Evolutionary conservation across 805 yeast species (phyloP).

Genomic region (Yamadazyma laniorum): DNA sequence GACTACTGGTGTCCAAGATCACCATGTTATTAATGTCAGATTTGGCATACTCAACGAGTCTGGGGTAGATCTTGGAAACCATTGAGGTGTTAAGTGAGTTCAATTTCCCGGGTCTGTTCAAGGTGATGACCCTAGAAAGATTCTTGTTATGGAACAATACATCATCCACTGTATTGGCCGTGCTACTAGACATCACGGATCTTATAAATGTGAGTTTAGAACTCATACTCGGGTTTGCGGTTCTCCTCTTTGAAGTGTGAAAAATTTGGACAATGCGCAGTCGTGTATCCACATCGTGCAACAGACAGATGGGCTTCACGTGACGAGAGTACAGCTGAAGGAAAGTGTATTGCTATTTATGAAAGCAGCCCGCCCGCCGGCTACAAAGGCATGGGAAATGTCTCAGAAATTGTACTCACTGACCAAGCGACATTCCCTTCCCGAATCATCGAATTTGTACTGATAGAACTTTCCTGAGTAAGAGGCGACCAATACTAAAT

Average conservation of each 20-base stretch:
- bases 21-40: conserved; percentile 62
- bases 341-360: no score
- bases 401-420: conserved; percentile 19
- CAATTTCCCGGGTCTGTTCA: conserved; percentile 79
- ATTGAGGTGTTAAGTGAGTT: conserved; percentile 80
- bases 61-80: conserved; percentile 69
- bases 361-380: no score
- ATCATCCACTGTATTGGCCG: conserved; percentile 31
- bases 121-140: conserved; percentile 67
- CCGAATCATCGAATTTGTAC: conserved; percentile 22
- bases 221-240: not conserved
- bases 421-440: conserved; percentile 30
- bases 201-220: conserved; percentile 5
- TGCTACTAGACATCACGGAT: conserved; percentile 5
- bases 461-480: conserved; percentile 40
- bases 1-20: conserved; percentile 63
- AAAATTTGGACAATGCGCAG: conserved; percentile 5
- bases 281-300: not conserved
- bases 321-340: no score
- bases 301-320: not conserved
- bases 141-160: conserved; percentile 63
- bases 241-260: conserved; percentile 6
- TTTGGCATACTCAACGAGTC: conserved; percentile 74
- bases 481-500: conserved; percentile 34
- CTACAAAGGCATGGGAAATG: no score